phyloP scores from a whole-genome alignment of 192 early-diverging fungal species.

The Obelidium mucronatum region DNA sequence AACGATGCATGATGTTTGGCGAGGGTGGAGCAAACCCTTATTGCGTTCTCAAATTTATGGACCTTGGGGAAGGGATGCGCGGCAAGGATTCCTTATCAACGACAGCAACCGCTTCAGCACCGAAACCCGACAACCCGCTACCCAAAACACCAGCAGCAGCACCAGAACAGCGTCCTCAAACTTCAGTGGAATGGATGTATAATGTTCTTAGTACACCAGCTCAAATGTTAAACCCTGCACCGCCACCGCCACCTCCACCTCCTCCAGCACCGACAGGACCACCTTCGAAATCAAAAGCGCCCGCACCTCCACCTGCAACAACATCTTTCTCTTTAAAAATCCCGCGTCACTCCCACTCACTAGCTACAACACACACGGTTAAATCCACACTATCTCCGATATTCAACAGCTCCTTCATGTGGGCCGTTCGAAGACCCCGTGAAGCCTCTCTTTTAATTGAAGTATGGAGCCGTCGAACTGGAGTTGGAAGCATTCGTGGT shows the following conservation, averaged over 20 bases:
- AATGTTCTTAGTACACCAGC: not conserved
- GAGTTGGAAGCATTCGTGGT: not conserved
- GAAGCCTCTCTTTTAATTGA: slow-evolving; percentile 31
- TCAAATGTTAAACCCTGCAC: too few species aligned
- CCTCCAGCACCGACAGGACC: not conserved
- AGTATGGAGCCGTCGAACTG: slow-evolving; percentile 18
- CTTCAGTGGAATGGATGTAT: not conserved
- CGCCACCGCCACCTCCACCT: not conserved
- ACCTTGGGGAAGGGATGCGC: not conserved
- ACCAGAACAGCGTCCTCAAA: not conserved
- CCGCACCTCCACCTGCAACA: not conserved
- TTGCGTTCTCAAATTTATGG: slow-evolving; percentile 27
- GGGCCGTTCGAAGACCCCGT: slow-evolving; percentile 30
- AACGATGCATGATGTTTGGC: not conserved
- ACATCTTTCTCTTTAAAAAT: not conserved
- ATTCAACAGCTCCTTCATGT: slow-evolving; percentile 25
- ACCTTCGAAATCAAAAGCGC: not conserved
- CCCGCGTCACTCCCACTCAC: not conserved
- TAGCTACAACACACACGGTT: not conserved
- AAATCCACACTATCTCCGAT: slow-evolving; percentile 2
- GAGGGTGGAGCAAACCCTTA: slow-evolving; percentile 19
- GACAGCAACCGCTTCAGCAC: too few species aligned
- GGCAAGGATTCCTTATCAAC: too few species aligned
- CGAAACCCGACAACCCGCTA: too few species aligned
- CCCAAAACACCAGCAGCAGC: too few species aligned